Evolutionary conservation across 2,329 filamentous ascomycete species (phyloP).

Genomic region (Pleurostoma richardsiae): DNA sequence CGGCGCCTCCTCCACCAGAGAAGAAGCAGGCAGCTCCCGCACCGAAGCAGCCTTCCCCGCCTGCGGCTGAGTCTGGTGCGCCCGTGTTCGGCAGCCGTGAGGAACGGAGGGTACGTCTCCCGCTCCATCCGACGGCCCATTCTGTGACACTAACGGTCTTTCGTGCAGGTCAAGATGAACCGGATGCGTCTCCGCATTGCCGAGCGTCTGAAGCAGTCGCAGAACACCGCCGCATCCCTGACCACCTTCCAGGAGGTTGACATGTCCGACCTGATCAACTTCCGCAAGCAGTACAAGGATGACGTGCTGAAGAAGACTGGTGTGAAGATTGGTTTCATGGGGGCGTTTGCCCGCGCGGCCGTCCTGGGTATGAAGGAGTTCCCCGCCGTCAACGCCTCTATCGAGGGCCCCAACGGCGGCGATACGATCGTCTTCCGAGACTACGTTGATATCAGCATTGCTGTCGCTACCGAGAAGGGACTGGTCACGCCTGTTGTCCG

Average conservation of each 20-base stretch:
- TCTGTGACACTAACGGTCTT: constrained; percentile 4
- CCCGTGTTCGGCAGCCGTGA: constrained; percentile 65
- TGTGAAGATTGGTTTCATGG: constrained; percentile 99
- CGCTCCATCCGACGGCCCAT: neutral
- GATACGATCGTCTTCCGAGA: constrained; percentile 98
- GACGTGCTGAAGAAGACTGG: constrained; percentile 93
- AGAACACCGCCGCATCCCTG: constrained; percentile 94
- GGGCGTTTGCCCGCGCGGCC: constrained; percentile 86
- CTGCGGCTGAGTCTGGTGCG: constrained; percentile 31
- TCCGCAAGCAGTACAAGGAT: constrained; percentile 96
- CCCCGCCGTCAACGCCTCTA: constrained; percentile 93
- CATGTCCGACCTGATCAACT: constrained; percentile 96
- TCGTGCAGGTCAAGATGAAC: constrained; percentile 91
- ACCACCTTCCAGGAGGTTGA: constrained; percentile 99
- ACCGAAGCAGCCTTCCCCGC: constrained; percentile 8
- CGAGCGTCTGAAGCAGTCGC: constrained; percentile 96
- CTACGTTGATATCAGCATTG: constrained; percentile 96
- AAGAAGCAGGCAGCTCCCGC: constrained; percentile 20
- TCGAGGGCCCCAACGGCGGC: constrained; percentile 89
- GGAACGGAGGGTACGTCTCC: constrained; percentile 71
- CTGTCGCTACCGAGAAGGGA: constrained; percentile 95
- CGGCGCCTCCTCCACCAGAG: constrained; percentile 15
- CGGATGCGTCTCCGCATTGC: constrained; percentile 97
- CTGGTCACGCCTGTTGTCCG: constrained; percentile 94
- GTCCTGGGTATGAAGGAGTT: constrained; percentile 91